Evolutionary conservation across 257 asterid species (phyloP), one percentile per base, ranked within the genome.

Genomic region (Primulina eburnea): DNA sequence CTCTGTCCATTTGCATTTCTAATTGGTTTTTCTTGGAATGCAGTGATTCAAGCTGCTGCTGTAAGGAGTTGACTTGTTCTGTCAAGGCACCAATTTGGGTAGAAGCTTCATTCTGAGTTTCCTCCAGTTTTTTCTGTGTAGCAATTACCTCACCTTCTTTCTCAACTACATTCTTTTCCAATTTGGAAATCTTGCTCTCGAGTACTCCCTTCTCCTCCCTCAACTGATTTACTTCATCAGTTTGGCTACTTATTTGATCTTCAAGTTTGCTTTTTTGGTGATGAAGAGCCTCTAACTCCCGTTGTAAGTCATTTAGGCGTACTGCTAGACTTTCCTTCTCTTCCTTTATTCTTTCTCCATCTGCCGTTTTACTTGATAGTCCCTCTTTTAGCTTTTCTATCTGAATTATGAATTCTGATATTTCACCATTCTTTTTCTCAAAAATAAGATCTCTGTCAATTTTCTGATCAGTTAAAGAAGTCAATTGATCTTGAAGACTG

Each of bases 11-110:
- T 59, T 50, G 81, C 57, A 69, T 66, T 65, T 77, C 88, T 75
- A 90, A n/a, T 70, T 76, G 74, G 75, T 71, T 62, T 78, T 84
- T 90, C 78, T 81, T 91, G 8, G 85, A 73, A 52, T 81, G 86
- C 64, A 87, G 66, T 20, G 73, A 62, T 34, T 81, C 87, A 81
- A 76, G 73, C 79, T 87, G 79, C 75, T 80, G 82, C 66, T 74
- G 81, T 65, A 80, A 83, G 11, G 70, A 62, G 20, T 77, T 77
- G 30, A 76, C 70, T 64, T 85, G 84, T 77, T 78, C 78, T 6
- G 74, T 80, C 79, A 86, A 69, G 58, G 33, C 67, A 40, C 70
- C 77, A 67, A 82, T 77, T 59, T 82, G 79, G 3, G 70, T 18
- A 37, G 90, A 82, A 70, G 86, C 61, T 71, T 80, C 90, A 50